Evolutionary conservation across 2,329 filamentous ascomycete genomes (phyloP), one percentile per base, ranked within the genome.

Genomic region (Paecilomyces fulvus): DNA sequence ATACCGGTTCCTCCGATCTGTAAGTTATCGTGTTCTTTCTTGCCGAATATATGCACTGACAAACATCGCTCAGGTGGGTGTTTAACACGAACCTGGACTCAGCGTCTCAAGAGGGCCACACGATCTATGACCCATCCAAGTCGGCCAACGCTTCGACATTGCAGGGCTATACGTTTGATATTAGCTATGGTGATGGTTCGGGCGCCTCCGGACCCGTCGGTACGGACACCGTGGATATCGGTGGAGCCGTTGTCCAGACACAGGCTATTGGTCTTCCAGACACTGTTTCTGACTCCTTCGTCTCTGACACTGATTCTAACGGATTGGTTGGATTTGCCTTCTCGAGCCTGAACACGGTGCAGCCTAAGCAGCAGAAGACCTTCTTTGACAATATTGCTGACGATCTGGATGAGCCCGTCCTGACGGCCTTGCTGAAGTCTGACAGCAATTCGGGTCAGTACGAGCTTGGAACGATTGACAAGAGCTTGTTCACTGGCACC

Each of bases 1-100:
- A 90, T 71, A 87, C 85, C n/a, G 87, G 87, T 56, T 89, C 86
- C 1, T 82, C 87, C 11, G 87, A 90, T 70, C 78, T 89, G 75
- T 83, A 78, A 67, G 80, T 69, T 56, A 43, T 21, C 10, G 51
- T 12, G 6, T 50, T 25, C 20, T 6, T 20, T 53, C 11, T 30
- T 46, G 31, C 48, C 54, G 30, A 30, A 10, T 49, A 33, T 37
- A 43, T 48, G 55, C 25, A 3, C 56, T 59, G 23, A 56, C 48
- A 21, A 51, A 33, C 12, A 17, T 20, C 25, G 28, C 50, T 51
- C 62, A 84, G 81, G 55, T 90, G 86, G 87, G 81, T 87, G 21
- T 87, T 90, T 75, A 87, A 81, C 73, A 83, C 81, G 14, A 68
- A 79, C 55, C 79, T 89, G 37, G 66, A 79, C 1, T 55, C 73